A percentile compares a stretch with the other conserved stretches of the same genome.
Conservation (phyloP, 768 basidiomycete genomes). For the Tremella fuciformis region DNA sequence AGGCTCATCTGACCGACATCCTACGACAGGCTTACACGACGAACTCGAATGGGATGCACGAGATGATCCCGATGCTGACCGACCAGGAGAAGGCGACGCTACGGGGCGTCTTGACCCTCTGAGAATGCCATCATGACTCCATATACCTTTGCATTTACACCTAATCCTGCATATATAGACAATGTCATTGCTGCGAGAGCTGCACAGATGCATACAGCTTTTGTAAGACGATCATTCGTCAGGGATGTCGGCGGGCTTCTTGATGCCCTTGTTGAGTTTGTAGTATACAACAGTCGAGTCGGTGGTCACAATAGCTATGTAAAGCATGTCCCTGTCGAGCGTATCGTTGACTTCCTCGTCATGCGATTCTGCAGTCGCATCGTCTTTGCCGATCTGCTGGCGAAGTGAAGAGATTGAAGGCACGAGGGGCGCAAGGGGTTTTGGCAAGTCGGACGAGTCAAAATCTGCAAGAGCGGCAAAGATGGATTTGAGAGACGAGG, state of each 20-base stretch:
- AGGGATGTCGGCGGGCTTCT: slow-evolving; percentile 51
- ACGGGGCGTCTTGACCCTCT: slow-evolving; percentile 32
- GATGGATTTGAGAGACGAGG: slow-evolving; percentile 39
- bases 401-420: slow-evolving; percentile 14
- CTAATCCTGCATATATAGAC: too few relatives aligned
- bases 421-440: slow-evolving; percentile 22
- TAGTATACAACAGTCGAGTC: slow-evolving; percentile 51
- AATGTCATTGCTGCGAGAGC: too few relatives aligned
- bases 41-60: slow-evolving; percentile 47
- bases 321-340: slow-evolving; percentile 45
- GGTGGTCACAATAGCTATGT: slow-evolving; percentile 43
- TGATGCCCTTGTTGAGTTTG: slow-evolving; percentile 48
- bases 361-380: slow-evolving; percentile 2
- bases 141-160: too few relatives aligned
- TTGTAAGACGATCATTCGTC: slow-evolving; percentile 35
- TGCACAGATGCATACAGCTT: too few relatives aligned
- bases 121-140: too few relatives aligned
- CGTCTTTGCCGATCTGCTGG: slow-evolving; percentile 1
- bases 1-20: slow-evolving; percentile 48
- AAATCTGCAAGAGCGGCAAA: slow-evolving; percentile 27
- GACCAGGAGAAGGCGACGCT: slow-evolving; percentile 49
- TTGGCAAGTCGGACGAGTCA: slow-evolving; percentile 11
- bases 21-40: slow-evolving; percentile 49
- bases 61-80: slow-evolving; percentile 39
- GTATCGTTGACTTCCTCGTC: slow-evolving; percentile 8